Conservation (phyloP, 257 asterid genomes). For the Ajuga chamaepitys region DNA sequence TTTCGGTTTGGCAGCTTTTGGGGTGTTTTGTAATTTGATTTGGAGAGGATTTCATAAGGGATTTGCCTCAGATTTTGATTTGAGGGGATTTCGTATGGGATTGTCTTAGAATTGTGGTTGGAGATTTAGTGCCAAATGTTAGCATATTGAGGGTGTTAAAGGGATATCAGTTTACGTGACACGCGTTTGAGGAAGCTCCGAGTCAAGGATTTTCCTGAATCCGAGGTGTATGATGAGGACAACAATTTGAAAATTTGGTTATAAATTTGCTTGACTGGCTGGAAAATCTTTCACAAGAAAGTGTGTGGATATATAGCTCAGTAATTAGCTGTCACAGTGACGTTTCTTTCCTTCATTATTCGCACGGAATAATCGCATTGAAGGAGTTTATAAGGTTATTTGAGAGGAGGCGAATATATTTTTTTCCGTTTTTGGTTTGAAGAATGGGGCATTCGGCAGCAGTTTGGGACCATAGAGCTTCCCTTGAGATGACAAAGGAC, state of each 20-base stretch:
- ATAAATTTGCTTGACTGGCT: constrained; percentile 27
- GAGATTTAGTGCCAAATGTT: constrained; percentile 31
- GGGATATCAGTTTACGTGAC: constrained; percentile 18
- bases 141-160: constrained; percentile 16
- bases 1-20: constrained; percentile 1
- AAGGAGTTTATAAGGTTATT: constrained; percentile 17
- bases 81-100: constrained; percentile 11
- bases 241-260: constrained; percentile 16
- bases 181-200: constrained; percentile 10
- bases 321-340: constrained; percentile 20
- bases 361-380: constrained; percentile 3
- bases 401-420: constrained; percentile 9
- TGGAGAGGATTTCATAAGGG: neutral
- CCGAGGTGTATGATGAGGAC: constrained; percentile 27
- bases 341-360: constrained; percentile 12
- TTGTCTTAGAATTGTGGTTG: constrained; percentile 36
- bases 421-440: constrained; percentile 1
- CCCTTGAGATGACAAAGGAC: constrained; percentile 65
- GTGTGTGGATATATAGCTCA: constrained; percentile 12
- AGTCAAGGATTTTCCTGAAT: constrained; percentile 31
- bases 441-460: constrained; percentile 84
- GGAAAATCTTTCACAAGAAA: constrained; percentile 13
- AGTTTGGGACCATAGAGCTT: constrained; percentile 67
- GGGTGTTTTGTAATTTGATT: too few species aligned
- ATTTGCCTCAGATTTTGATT: constrained; percentile 1